phyloP scores from a whole-genome alignment of 768 basidiomycete species.

The Agaricus sinodeliciosus region DNA sequence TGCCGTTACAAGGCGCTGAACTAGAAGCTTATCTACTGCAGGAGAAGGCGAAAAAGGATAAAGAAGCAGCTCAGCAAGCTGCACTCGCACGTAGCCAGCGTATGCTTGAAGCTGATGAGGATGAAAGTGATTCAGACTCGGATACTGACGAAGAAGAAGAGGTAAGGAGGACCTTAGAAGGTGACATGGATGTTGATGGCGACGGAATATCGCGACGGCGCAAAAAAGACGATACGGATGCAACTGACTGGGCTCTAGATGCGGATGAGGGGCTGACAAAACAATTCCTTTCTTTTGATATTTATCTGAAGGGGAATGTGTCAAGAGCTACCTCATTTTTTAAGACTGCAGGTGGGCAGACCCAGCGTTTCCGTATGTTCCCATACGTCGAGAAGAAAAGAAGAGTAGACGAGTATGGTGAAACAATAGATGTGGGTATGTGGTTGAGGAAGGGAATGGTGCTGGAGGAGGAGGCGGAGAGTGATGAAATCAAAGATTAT shows the following conservation, averaged over 20 bases:
- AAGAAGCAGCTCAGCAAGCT: slow-evolving; percentile 82
- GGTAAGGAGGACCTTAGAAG: slow-evolving; percentile 49
- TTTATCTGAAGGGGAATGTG: slow-evolving; percentile 95
- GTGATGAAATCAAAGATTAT: slow-evolving; percentile 73
- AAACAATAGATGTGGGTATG: slow-evolving; percentile 90
- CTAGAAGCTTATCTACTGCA: slow-evolving; percentile 74
- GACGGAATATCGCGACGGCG: slow-evolving; percentile 17
- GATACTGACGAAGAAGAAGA: slow-evolving; percentile 62
- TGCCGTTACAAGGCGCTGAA: slow-evolving; percentile 84
- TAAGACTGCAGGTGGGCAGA: slow-evolving; percentile 64
- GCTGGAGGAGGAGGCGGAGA: slow-evolving; percentile 85
- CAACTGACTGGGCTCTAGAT: slow-evolving; percentile 64
- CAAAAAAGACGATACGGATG: slow-evolving; percentile 41
- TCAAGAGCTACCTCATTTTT: slow-evolving; percentile 83
- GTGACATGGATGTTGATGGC: slow-evolving; percentile 39
- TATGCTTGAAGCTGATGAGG: slow-evolving; percentile 92
- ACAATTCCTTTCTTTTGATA: slow-evolving; percentile 85
- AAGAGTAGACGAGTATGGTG: slow-evolving; percentile 92
- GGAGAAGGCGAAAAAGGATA: slow-evolving; percentile 72
- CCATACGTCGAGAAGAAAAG: slow-evolving; percentile 92
- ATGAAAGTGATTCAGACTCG: slow-evolving; percentile 71
- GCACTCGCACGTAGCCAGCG: slow-evolving; percentile 76
- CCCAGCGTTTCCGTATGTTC: slow-evolving; percentile 92
- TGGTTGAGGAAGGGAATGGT: slow-evolving; percentile 92
- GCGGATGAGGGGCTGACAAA: slow-evolving; percentile 71